phyloP scores from a whole-genome alignment of 345 rosid genomes.

The Pelargonium nanum region DNA sequence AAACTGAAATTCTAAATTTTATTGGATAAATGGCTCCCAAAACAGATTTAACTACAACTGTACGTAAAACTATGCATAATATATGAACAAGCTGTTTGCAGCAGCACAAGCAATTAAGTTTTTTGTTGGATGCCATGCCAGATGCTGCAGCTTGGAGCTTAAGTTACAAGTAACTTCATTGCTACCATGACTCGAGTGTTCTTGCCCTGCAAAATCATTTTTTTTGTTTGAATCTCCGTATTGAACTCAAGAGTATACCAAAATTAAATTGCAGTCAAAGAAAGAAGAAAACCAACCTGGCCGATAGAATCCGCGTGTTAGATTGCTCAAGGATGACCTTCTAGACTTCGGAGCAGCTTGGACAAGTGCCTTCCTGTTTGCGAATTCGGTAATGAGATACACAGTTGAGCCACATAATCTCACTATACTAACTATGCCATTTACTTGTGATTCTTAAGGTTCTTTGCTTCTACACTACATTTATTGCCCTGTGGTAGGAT shows the following conservation, averaged over 20 bases:
- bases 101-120: slow-evolving; percentile 50
- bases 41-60: not conserved
- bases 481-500: too few relatives aligned
- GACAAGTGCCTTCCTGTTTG: slow-evolving; percentile 29
- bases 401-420: not conserved
- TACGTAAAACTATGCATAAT: slow-evolving; percentile 20
- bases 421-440: not conserved
- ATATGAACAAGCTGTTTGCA: slow-evolving; percentile 50
- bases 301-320: slow-evolving; percentile 42
- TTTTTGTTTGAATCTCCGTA: not conserved
- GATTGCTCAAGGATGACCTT: slow-evolving; percentile 51
- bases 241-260: not conserved
- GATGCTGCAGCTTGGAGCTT: slow-evolving; percentile 40
- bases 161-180: slow-evolving; percentile 23
- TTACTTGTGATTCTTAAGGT: not conserved
- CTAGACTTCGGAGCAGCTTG: slow-evolving; percentile 30
- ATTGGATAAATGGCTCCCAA: not conserved
- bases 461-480: too few relatives aligned
- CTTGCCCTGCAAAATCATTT: slow-evolving; percentile 22
- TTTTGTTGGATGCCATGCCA: slow-evolving; percentile 52
- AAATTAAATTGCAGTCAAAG: not conserved
- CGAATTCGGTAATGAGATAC: not conserved
- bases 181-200: slow-evolving; percentile 16
- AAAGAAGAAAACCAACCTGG: slow-evolving; percentile 26
- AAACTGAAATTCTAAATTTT: too few relatives aligned